Base-by-base conservation (phyloP, 108 stramenopile genomes). In the Nitzschia inconspicua region DNA sequence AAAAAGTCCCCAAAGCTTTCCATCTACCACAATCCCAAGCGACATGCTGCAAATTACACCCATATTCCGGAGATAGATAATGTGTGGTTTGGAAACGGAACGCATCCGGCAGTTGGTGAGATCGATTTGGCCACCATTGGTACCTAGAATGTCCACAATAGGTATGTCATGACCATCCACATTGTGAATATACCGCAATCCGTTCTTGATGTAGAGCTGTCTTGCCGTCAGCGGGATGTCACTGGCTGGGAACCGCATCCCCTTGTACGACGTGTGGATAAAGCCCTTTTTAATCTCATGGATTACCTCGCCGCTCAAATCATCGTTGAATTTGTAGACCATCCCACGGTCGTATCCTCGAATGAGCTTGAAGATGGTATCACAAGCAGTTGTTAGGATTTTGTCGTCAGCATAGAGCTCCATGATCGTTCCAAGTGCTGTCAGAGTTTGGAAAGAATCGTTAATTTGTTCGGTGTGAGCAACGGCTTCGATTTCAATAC, bases 281-380 rank as follows among this genome's bases (percentile, higher is more conserved):
- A 14, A 4, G 22, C 22, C 44, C n/a, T 24, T 46, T 5, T 39
- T 66, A 30, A 66, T 66, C 35, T 66, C 65, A 30, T 66, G 65
- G 16, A 66, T 47, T 55, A 66, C 58, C 26, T 66, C 65, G 13
- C 65, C 65, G 27, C 56, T 57, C 4, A 47, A 29, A 34, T 66
- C 65, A 57, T 66, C 65, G 22, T 57, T 48, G 55, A 66, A 66
- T 7, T 29, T 40, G 24, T 66, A 66, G 18, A 66, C 65, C 65
- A 66, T 66, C 4, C 65, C 65, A 8, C 65, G 25, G 23, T 66
- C 65, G 32, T 57, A 66, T 9, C 26, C 23, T 31, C 58, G 53
- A 28, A 66, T 37, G 4, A 66, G 19, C 6, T 57, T 35, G 26
- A 66, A 66, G 44, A 66, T 32, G 10, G 31, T 39, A 30, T 66